Base-by-base conservation (phyloP, 768 basidiomycete species). In the Pisolithus orientalis region DNA sequence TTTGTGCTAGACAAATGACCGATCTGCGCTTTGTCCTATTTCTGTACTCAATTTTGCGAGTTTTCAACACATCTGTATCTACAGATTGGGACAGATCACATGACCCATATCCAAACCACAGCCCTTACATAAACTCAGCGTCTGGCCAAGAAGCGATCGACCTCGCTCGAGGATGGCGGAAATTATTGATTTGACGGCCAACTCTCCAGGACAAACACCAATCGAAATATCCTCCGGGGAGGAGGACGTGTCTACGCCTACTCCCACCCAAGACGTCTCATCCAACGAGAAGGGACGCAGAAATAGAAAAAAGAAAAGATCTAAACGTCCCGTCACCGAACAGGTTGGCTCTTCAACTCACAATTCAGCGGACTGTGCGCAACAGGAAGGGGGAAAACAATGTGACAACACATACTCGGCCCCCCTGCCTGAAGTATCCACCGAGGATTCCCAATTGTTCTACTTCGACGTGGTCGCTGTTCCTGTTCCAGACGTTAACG, bases 401-500 rank as follows among this genome's bases (percentile, higher is more conserved):
- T 39, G 51, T 39, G 45, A 39, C 32, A 17, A 50, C n/a, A 48
- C 14, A 52, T 46, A 57, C 51, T n/a, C 44, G 39, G 44, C 63
- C 63, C 31, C 75, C 69, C n/a, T 68, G 52, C 55, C 62, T 57
- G 34, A 40, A 31, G 46, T 29, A 56, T 51, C 44, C 34, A 34
- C 55, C 7, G 52, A 54, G 24, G 56, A 62, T 44, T 39, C 54
- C 28, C 55, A 45, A 25, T 49, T 79, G 9, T 86, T 83, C 61
- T 77, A 73, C 58, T 59, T 84, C 50, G 85, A 87, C 57, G 61
- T 66, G 17, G 58, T 61, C 5, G 76, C 81, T 3, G 63, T 70
- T 10, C 59, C 67, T 1, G 51, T 80, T 21, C 65, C 72, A 14
- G 54, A 53, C 42, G 55, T 50, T 17, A 51, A 14, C 25, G 53